phyloP scores from a whole-genome alignment of 768 basidiomycete species.

The Calocybe cyanea region DNA sequence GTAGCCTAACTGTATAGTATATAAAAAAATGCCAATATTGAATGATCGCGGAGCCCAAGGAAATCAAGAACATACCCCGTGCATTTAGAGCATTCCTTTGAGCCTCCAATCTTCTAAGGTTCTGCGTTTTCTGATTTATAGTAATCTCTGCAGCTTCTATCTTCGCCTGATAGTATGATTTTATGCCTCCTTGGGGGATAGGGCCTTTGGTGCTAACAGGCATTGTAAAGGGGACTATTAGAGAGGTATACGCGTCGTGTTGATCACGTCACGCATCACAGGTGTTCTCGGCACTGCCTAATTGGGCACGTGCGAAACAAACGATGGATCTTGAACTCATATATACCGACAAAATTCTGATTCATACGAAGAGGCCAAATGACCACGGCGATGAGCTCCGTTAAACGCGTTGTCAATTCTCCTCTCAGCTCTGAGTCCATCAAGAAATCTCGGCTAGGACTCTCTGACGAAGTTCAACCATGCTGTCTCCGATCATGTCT shows the following conservation, averaged over 20 bases:
- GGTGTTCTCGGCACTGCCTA: not conserved
- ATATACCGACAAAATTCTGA: no score
- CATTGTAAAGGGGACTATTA: slow-evolving; percentile 19
- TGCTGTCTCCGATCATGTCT: no score
- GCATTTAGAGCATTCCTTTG: slow-evolving; percentile 97
- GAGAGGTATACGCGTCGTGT: slow-evolving; percentile 26
- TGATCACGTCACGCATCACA: slow-evolving; percentile 17
- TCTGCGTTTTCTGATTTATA: slow-evolving; percentile 96
- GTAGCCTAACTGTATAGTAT: slow-evolving; percentile 61
- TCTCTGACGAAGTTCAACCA: no score
- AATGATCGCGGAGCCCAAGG: no score
- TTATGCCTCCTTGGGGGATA: slow-evolving; percentile 61
- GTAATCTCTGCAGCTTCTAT: slow-evolving; percentile 90
- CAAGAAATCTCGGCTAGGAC: no score
- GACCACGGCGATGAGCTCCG: no score
- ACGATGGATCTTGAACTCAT: no score
- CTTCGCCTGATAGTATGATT: slow-evolving; percentile 94
- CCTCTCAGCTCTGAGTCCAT: no score
- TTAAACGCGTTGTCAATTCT: no score
- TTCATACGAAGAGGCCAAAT: no score
- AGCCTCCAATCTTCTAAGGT: slow-evolving; percentile 90
- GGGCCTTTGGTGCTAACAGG: slow-evolving; percentile 33
- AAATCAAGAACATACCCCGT: slow-evolving; percentile 52
- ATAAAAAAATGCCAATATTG: not conserved
- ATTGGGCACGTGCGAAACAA: not conserved